phyloP scores from a whole-genome alignment of 2,329 filamentous ascomycete genomes.

The Huntiella savannae region DNA sequence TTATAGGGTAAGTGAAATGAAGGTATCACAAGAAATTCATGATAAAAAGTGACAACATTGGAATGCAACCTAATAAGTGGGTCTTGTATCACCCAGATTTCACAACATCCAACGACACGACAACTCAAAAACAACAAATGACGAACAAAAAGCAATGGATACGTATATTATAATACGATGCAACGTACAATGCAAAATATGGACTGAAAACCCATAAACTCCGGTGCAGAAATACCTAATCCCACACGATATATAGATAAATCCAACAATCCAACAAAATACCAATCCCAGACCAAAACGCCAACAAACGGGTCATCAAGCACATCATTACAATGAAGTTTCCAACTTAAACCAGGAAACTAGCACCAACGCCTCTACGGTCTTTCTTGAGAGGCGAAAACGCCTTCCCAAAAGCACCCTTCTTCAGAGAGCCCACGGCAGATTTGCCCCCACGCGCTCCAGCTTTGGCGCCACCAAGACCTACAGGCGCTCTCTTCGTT shows the following conservation, averaged over 20 bases:
- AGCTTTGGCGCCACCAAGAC: slow-evolving; percentile 7
- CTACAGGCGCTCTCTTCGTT: slow-evolving; percentile 10
- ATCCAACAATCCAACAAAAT: neutral
- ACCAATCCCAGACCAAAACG: slow-evolving; percentile 1
- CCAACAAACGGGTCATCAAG: neutral
- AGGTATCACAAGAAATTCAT: neutral
- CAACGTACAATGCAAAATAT: no score
- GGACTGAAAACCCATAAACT: no score
- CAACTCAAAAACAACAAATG: no score
- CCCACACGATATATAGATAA: no score
- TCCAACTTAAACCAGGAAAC: slow-evolving; percentile 30
- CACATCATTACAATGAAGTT: neutral
- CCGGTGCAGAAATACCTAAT: no score
- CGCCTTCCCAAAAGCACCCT: slow-evolving; percentile 24
- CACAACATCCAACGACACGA: no score
- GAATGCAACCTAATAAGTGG: neutral
- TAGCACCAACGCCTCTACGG: slow-evolving; percentile 40
- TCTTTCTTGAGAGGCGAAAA: slow-evolving; percentile 62
- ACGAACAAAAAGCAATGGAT: no score
- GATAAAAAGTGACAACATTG: neutral
- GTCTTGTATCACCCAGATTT: neutral
- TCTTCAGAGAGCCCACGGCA: slow-evolving; percentile 18
- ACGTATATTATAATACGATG: no score
- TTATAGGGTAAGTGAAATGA: neutral
- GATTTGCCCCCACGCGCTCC: slow-evolving; percentile 4